These are phyloP conservation scores for Aciculoconidium aculeatum DNA, from an alignment of 805 yeast genomes.

Conservation along the genomic window DNA sequence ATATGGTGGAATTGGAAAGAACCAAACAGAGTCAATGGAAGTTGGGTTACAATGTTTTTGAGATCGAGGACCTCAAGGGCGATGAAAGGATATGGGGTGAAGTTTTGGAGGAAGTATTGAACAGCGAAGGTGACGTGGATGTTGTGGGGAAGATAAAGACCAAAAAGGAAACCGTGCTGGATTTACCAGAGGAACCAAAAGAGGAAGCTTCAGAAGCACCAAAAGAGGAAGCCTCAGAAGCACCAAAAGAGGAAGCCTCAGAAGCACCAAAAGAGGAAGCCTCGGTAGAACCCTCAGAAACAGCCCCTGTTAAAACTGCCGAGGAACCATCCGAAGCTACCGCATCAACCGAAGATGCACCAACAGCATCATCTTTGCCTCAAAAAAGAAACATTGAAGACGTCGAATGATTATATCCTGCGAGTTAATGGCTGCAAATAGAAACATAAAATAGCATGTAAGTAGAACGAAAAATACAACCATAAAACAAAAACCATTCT, in stretches of 20 bases:
- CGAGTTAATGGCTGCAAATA: too few relatives aligned
- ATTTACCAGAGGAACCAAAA: too few relatives aligned
- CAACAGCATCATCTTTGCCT: slow-evolving; percentile 2
- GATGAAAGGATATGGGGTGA: slow-evolving; percentile 66
- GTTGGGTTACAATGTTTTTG: slow-evolving; percentile 62
- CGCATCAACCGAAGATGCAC: slow-evolving; percentile 4
- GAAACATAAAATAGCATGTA: too few relatives aligned
- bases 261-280: slow-evolving; percentile 1
- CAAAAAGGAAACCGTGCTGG: too few relatives aligned
- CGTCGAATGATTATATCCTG: too few relatives aligned
- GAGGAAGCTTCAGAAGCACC: too few relatives aligned
- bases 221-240: too few relatives aligned
- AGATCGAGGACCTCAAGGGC: slow-evolving; percentile 57
- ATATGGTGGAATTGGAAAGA: slow-evolving; percentile 81
- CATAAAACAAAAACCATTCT: too few relatives aligned
- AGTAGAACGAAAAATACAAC: too few relatives aligned
- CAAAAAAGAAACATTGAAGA: slow-evolving; percentile 6
- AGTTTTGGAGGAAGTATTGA: slow-evolving; percentile 52
- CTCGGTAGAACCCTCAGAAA: neutral
- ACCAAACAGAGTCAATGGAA: slow-evolving; percentile 80
- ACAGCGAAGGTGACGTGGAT: slow-evolving; percentile 22
- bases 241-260: too few relatives aligned
- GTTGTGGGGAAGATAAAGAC: slow-evolving; percentile 19
- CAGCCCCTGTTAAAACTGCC: neutral
- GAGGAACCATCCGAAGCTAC: slow-evolving; percentile 2